Base-by-base conservation (phyloP, 192 early-diverging fungal genomes). In the Backusella liffmaniae region DNA sequence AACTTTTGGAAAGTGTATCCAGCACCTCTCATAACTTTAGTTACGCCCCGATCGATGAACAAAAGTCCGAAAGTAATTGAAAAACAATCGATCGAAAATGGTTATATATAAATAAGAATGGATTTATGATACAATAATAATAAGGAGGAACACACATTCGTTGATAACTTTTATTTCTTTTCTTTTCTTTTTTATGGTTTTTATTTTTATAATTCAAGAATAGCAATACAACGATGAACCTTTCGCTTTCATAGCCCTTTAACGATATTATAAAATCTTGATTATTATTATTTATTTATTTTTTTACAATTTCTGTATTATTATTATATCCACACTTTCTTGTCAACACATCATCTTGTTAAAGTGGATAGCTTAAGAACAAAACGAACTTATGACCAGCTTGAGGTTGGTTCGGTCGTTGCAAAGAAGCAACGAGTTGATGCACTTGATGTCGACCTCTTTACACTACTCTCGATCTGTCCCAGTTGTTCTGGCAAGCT, bases 401-500 rank as follows among this genome's bases (percentile, higher is more conserved):
- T 75, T 32, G 74, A 46, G 35, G 29, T 67, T 65, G 41, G 42
- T 37, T 9, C 32, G n/a, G 1, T 18, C 29, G 36, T 4, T 49
- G 67, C 35, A 42, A 26, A 23, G 18, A 13, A 35, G 30, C n/a
- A 56, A 70, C 46, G 49, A 34, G 23, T 39, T 23, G 69, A 37
- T 70, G 68, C 26, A 65, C 46, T 42, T 7, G 18, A 7, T 53
- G 74, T 18, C 69, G 66, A 56, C 67, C 46, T n/a, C 74, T 73
- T 76, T 34, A 18, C 26, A 5, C 29, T 46, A 67, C 4, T 67
- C 0, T 67, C 81, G 3, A 77, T 82, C 35, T 85, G 84, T 72
- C 75, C 77, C 5, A 67, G 66, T n/a, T 85, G 84, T 46, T 71
- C 79, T 15, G 37, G 66, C 21, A 67, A 76, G 10, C 71, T 85